Conservation (phyloP, 495 filamentous ascomycete species). For the Durotheca rogersii region DNA sequence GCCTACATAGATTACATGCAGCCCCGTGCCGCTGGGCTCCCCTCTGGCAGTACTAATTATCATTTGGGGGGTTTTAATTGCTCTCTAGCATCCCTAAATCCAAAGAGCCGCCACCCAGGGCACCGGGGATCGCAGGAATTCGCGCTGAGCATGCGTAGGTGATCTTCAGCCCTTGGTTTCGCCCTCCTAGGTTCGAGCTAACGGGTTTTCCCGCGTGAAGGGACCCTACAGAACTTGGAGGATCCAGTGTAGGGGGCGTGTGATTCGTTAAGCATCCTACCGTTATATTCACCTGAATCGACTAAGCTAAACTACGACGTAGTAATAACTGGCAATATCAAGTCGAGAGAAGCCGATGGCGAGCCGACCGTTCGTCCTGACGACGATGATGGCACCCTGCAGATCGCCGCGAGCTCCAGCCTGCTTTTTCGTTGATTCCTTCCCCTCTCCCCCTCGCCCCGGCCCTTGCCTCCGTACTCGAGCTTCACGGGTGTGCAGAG, state of each 20-base stretch:
- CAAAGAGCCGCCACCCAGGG: slow-evolving; percentile 22
- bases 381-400: neutral
- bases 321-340: neutral
- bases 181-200: slow-evolving; percentile 14
- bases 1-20: slow-evolving; percentile 9
- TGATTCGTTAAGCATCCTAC: neutral
- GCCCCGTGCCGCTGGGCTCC: slow-evolving; percentile 18
- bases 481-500: neutral
- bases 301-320: neutral
- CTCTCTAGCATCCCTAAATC: slow-evolving; percentile 14
- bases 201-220: slow-evolving; percentile 26
- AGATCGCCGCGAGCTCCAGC: neutral
- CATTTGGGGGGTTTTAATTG: slow-evolving; percentile 18
- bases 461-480: too few species aligned
- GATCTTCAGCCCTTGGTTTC: slow-evolving; percentile 18
- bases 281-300: neutral
- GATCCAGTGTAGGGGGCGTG: slow-evolving; percentile 6
- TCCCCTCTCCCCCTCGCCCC: neutral
- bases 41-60: slow-evolving; percentile 16
- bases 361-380: neutral
- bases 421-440: neutral
- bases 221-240: neutral
- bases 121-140: slow-evolving; percentile 20
- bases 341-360: neutral
- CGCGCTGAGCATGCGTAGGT: slow-evolving; percentile 8